Evolutionary conservation across 2,329 filamentous ascomycete genomes (phyloP), one percentile per base, ranked within the genome.

Genomic region (Aspergillus piperis): DNA sequence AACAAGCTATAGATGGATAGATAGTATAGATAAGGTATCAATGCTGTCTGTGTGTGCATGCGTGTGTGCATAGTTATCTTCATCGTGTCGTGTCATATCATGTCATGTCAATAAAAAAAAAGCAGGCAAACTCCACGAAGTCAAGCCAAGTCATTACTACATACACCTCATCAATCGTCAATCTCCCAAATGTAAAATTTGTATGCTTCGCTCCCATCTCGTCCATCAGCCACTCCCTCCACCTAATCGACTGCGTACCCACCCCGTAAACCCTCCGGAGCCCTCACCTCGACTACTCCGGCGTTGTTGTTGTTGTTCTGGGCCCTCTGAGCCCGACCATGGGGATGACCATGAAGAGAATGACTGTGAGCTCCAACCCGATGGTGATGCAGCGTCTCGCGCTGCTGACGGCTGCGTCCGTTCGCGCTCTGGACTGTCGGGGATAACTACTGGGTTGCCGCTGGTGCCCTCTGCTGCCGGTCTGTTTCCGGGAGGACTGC

Each of bases 211-310:
- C 8, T 32, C 30, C 32, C 32, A 13, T 36, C 4, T 36, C 32
- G 27, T 30, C 30, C 53, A 62, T 60, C 44, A 63, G 52, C 59
- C 64, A 50, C 53, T 57, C 13, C 59, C 59, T 30, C 69, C 65
- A 19, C 70, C 68, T 58, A 72, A 64, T 51, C 59, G 69, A 59
- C 63, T 70, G 41, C 70, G 68, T 15, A 71, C 56, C 70, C 70
- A 72, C 6, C 64, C 63, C 2, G 64, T 49, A 27, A 69, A 60
- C 21, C 67, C 67, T 10, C 66, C 64, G 1, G 56, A 51, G 4
- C 64, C 60, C 5, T 67, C 65, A 8, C 54, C 57, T 25, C 59
- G 64, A 51, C 62, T 64, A 23, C 59, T 52, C 30, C 61, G 60
- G 36, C 58, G 57, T 36, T 36, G 32, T 5, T 36, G 32, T 6